Evolutionary conservation across 1,284 basidiomycete species (phyloP).

Genomic region (Phlebopus sp.): DNA sequence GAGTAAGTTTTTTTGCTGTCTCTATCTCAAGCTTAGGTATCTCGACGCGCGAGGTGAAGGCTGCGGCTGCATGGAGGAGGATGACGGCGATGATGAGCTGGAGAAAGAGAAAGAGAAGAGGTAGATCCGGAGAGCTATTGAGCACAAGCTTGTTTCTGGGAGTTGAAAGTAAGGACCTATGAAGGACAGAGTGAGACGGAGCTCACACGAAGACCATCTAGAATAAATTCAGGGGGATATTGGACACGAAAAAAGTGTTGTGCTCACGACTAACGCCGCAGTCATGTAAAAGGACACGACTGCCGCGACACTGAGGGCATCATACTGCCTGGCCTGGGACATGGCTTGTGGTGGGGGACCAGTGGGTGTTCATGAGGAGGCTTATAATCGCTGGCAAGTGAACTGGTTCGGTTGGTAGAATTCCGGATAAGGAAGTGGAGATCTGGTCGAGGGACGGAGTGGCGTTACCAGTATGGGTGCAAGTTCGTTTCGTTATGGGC

Average conservation of each 20-base stretch:
- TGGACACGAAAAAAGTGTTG: not conserved
- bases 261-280: constrained; percentile 65
- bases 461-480: not conserved
- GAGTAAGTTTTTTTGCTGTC: constrained; percentile 55
- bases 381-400: not conserved
- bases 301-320: constrained; percentile 53
- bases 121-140: constrained; percentile 62
- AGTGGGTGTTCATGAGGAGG: too few relatives aligned
- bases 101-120: constrained; percentile 65
- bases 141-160: constrained; percentile 73
- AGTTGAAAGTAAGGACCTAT: not conserved
- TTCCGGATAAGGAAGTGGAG: not conserved
- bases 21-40: constrained; percentile 52
- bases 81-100: constrained; percentile 69
- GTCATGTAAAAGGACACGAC: constrained; percentile 78
- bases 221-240: not conserved
- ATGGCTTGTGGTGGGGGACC: not conserved
- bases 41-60: constrained; percentile 48
- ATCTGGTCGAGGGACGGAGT: not conserved
- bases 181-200: not conserved
- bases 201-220: constrained; percentile 69
- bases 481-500: not conserved
- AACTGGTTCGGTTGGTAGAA: not conserved
- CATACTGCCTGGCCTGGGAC: constrained; percentile 20
- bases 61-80: constrained; percentile 53